Evolutionary conservation across 352 stramenopile species (phyloP), one percentile per base, ranked within the genome.

Genomic region (Phytophthora cryptogea): DNA sequence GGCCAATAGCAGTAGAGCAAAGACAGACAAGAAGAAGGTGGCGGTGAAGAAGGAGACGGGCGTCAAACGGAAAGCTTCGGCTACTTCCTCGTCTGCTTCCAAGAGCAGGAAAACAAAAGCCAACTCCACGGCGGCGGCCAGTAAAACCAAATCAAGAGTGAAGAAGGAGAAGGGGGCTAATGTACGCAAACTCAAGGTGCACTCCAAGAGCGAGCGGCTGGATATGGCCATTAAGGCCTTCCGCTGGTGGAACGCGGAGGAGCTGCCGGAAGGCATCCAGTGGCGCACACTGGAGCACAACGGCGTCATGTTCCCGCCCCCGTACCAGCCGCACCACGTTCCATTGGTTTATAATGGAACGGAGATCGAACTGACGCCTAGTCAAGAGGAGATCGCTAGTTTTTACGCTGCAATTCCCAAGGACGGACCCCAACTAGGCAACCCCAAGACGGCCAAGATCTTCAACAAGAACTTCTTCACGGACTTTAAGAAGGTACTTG

Each of bases 381-480:
- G 79, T 23, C 93, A 99, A 56, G 95, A 99, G 69, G 95, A 99
- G 68, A 59, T 98, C 30, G 95, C 94, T 27, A 98, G 89, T 31
- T 98, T 98, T 55, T 98, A 98, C 66, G 96, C 96, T 1, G 84
- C 88, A 26, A 98, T 98, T 65, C 96, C 98, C 49, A 86, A 97
- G 9, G 97, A 99, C 60, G 97, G 97, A 0, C 98, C 98, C 60
- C 97, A 99, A 68, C 80, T 99, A 5, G 92, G 96, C 23, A 98
- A 98, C 62, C 80, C 89, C 5, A 98, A 98, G 67, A 99, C 94
- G 3, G 92, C 89, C 56, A 90, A 96, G 70, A 99, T 99, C 17
- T 99, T 99, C 72, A 98, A 98, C 66, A 98, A 98, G 54, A 99
- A 99, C 71, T 99, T 99, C 70, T 99, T 99, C 59, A 76, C 79